Evolutionary conservation across 2,329 filamentous ascomycete species (phyloP), one percentile per base, ranked within the genome.

Genomic region (Colletotrichum sp.): DNA sequence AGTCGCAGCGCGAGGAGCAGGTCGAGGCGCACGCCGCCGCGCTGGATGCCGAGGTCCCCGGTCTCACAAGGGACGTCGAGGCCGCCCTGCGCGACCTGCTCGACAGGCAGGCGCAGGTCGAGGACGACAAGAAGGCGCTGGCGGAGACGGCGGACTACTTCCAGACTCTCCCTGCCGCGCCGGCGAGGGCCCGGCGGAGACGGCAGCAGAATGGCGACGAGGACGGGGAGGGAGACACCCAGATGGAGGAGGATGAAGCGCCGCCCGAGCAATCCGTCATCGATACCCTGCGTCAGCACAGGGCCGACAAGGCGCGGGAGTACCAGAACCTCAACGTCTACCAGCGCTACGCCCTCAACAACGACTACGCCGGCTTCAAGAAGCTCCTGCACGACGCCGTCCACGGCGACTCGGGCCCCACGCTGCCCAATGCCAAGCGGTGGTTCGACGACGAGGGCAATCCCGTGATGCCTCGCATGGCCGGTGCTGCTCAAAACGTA

Each of bases 301-400:
- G 85, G 34, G 80, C 82, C 34, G 77, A 82, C 39, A 88, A 88
- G 70, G 80, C 82, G 1, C 80, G 79, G 13, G 86, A 88, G 55
- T 92, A 91, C 80, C 82, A 81, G 1, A 77, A 79, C 3, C 82
- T 89, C 78, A 83, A 80, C 44, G 80, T 85, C 63, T 82, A 89
- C 75, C 82, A 89, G 78, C 88, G 88, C 30, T 92, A 92, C 80
- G 90, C 86, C 6, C 78, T 86, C 15, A 87, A 92, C 82, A 92
- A 92, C 80, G 89, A 92, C 79, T 92, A 92, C 79, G 87, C 88
- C 72, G 83, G 84, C n/a, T 92, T 92, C 86, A 91, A 91, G 81
- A 88, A 88, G 79, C 82, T 88, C 29, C 90, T 90, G 89, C 90
- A 92, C 81, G 88, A 90, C 76, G 88, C 89, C 7, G 82, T 87